Evolutionary conservation across 306 rosid genomes (phyloP).

Genomic region (Ceratonia siliqua): DNA sequence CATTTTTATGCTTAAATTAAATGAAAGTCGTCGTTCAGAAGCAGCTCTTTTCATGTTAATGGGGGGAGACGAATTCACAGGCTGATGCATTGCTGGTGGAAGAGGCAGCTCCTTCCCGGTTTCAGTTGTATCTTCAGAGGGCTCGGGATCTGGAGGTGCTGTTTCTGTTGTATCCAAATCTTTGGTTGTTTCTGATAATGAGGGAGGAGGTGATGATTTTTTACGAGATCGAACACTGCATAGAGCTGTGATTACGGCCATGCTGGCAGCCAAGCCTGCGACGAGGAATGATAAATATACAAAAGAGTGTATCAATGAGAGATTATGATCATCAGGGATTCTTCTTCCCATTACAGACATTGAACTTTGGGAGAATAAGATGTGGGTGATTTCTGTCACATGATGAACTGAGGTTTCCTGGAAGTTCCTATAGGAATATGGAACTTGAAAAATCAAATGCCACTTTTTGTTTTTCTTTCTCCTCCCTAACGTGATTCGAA

Average conservation of each 20-base stretch:
- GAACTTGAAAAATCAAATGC: neutral
- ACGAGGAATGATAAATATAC: conserved; percentile 48
- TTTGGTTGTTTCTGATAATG: neutral
- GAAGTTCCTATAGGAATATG: conserved; percentile 20
- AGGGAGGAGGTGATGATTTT: conserved; percentile 4
- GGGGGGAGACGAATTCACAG: neutral
- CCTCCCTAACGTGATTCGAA: conserved; percentile 29
- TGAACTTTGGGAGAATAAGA: neutral
- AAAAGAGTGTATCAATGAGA: conserved; percentile 43
- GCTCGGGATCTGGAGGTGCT: neutral
- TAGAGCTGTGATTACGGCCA: conserved; percentile 56
- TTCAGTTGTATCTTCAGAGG: neutral
- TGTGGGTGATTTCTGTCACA: neutral
- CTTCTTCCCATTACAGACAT: conserved; percentile 68
- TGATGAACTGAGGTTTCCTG: neutral
- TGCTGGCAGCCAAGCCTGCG: conserved; percentile 50
- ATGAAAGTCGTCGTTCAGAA: conserved; percentile 46
- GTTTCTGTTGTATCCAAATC: neutral
- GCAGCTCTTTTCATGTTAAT: conserved; percentile 40
- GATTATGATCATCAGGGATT: conserved; percentile 48
- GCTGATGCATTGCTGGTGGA: conserved; percentile 56
- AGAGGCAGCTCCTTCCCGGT: conserved; percentile 53
- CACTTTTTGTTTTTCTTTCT: neutral
- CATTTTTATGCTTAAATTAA: conserved; percentile 53
- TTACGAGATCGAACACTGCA: conserved; percentile 48